Evolutionary conservation across 768 basidiomycete genomes (phyloP), one percentile per base, ranked within the genome.

Genomic region (Phylloporus sp.): DNA sequence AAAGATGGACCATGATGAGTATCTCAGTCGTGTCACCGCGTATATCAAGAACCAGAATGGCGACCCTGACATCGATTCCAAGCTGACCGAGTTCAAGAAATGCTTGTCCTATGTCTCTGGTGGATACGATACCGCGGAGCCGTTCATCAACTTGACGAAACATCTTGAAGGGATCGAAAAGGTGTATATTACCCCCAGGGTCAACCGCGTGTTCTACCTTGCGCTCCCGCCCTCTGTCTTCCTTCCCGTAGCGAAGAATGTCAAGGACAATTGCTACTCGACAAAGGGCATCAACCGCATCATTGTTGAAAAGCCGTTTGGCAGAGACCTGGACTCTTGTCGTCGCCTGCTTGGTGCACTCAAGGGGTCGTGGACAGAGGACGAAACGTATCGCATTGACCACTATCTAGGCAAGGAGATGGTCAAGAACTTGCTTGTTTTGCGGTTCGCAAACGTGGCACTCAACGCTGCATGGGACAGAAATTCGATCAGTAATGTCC

Each of bases 361-460:
- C 70, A 95, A 92, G 74, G 67, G 83, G 58, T 83, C 90, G 55
- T 99, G 95, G 94, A 77, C 78, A 4, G 95, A 99, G 72, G 91
- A 97, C 26, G 97, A 99, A 76, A 98, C 95, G 10, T 99, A 90
- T 84, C 89, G 95, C 47, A 98, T 99, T 67, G 95, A 99, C 72
- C 95, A 99, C 68, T 99, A 99, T 70, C 86, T 99, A 47, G 95
- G 95, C 52, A 99, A 99, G 76, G 95, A 99, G 80, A 98, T 99
- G 95, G 91, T 97, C 66, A 99, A 99, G 80, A 99, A 98, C 71
- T 70, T 99, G 49, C 87, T 98, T 56, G 91, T 97, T 26, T 76
- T 97, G 47, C 86, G 95, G 29, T 99, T 99, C 63, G 95, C 92
- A 56, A 99, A 99, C 72, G 73, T 94, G 58, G 89, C 94, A 23